Percentiles rank a stretch among this genome's conserved stretches.
These are phyloP conservation scores for Artomyces pyxidatus DNA, from an alignment of 768 basidiomycete species.

Conservation along the genomic window DNA sequence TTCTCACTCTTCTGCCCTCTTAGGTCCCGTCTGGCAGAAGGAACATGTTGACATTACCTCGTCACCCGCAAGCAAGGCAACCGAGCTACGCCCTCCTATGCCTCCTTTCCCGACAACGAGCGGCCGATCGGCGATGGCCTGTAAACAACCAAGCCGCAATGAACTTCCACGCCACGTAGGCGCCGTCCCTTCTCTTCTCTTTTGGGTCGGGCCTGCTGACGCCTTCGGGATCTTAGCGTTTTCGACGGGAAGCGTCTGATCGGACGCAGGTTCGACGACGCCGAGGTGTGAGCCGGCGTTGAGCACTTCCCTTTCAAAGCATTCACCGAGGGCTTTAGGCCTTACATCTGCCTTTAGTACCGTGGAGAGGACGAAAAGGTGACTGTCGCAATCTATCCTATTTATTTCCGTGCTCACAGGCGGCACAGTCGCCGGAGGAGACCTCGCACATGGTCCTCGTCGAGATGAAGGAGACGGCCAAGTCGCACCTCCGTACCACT, in stretches of 20 bases:
- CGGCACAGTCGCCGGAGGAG: conserved; percentile 80
- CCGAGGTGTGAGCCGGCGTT: conserved; percentile 75
- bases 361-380: conserved; percentile 86
- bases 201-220: conserved; percentile 15
- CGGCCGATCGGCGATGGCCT: conserved; percentile 98
- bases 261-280: conserved; percentile 85
- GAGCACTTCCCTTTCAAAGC: conserved; percentile 95
- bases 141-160: conserved; percentile 98
- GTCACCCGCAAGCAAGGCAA: conserved; percentile 95
- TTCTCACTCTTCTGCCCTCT: conserved; percentile 13
- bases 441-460: conserved; percentile 95
- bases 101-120: conserved; percentile 90
- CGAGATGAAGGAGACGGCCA: conserved; percentile 98
- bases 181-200: conserved; percentile 8
- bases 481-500: conserved; percentile 85
- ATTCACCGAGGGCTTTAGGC: conserved; percentile 79
- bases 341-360: conserved; percentile 84
- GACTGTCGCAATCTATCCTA: neutral
- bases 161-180: conserved; percentile 89
- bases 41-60: conserved; percentile 98
- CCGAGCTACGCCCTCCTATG: conserved; percentile 93
- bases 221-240: conserved; percentile 48
- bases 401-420: conserved; percentile 18
- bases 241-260: conserved; percentile 99
- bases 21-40: conserved; percentile 98